phyloP scores from a whole-genome alignment of 148 eudicot genomes.

The Limonium bicolor region DNA sequence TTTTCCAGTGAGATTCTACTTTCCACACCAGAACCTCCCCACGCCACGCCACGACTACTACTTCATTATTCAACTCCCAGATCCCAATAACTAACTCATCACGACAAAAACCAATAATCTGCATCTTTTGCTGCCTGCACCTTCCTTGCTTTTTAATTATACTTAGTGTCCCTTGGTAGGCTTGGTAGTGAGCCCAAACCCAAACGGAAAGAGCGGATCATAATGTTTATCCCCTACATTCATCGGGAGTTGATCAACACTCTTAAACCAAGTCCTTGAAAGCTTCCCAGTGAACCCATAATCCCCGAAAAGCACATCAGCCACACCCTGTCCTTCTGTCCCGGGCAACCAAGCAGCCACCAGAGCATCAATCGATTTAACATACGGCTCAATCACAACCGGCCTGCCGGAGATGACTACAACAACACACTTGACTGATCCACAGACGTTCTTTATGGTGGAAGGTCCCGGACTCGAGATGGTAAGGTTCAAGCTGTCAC shows the following conservation, averaged over 20 bases:
- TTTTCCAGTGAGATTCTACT: no score
- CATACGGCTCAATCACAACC: conserved; percentile 8
- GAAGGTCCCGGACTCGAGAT: not conserved
- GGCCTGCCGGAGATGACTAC: conserved; percentile 10
- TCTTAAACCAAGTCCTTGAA: conserved; percentile 13
- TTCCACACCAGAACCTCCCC: no score
- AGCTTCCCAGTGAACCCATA: conserved; percentile 14
- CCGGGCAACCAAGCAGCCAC: conserved; percentile 17
- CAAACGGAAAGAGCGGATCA: conserved; percentile 12
- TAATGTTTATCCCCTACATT: conserved; percentile 12
- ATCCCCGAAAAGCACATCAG: conserved; percentile 14
- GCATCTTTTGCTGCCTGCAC: no score
- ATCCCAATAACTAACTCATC: no score
- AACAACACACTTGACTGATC: conserved; percentile 6
- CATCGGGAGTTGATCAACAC: conserved; percentile 14
- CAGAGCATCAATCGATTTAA: conserved; percentile 7
- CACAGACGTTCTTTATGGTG: conserved; percentile 9
- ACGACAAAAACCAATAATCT: no score
- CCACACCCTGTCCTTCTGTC: conserved; percentile 13
- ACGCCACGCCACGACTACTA: no score
- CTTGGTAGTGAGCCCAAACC: conserved; percentile 19
- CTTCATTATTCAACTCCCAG: no score
- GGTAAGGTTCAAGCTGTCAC: conserved; percentile 5
- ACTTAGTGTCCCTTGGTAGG: conserved; percentile 17
- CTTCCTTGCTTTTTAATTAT: no score